Evolutionary conservation across 2,329 filamentous ascomycete species (phyloP), one percentile per base, ranked within the genome.

Genomic region (Metarhizium sp.): DNA sequence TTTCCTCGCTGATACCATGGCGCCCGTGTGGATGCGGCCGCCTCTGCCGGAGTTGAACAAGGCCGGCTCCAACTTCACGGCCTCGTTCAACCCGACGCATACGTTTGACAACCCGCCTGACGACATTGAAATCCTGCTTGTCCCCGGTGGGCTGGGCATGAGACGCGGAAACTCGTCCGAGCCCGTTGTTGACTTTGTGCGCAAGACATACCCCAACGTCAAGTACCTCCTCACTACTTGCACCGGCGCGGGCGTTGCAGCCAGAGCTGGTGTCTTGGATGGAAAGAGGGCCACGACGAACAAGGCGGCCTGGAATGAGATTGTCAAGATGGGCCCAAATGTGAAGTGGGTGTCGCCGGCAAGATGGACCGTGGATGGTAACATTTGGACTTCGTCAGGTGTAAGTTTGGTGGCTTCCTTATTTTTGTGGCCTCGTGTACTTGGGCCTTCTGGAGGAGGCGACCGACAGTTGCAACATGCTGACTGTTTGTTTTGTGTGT

Each of bases 331-430:
- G 50, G 74, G 78, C 0, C 72, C 75, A 0, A 67, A 73, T 0
- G 80, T 84, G 0, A 64, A 78, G 1, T 88, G 85, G 85, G 73
- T 83, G 32, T 68, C 73, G 1, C 72, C 75, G 43, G 85, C 84
- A 30, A 73, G 85, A 47, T 88, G 84, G 82, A 79, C 86, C 0
- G 70, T 74, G 0, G 83, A 87, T 65, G 83, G 80, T 4, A 84
- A 85, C 54, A 69, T 86, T 3, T 88, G 84, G 82, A 82, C 79
- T 3, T 79, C 79, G 4, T 83, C 81, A 1, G 84, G 85, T 51
- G 67, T 69, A 55, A 75, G 53, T 60, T 49, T 25, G 40, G 8
- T 32, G 34, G 16, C 42, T 42, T 51, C 14, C 16, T n/a, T 25
- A 47, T 4, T 6, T 45, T 8, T 13, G 34, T 36, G 34, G 25